Percentiles rank a stretch among this genome's conserved stretches.
These are phyloP conservation scores for Zarea fungicola DNA, from an alignment of 2,329 filamentous ascomycete genomes.

Conservation along the genomic window DNA sequence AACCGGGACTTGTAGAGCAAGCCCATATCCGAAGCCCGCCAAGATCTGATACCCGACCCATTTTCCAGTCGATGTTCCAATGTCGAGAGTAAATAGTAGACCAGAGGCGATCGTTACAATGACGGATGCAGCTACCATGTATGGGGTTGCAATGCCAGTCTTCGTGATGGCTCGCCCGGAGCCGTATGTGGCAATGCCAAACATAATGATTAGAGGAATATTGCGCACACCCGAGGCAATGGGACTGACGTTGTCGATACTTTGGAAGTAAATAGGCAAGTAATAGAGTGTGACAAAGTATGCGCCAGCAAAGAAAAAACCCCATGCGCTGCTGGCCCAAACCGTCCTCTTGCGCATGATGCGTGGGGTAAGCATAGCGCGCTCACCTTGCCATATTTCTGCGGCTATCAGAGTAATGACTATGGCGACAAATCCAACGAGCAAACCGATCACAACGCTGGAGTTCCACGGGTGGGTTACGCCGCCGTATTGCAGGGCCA, in stretches of 20 bases:
- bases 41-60: slow-evolving; percentile 43
- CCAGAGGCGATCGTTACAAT: slow-evolving; percentile 30
- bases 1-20: slow-evolving; percentile 34
- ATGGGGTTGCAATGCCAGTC: neutral
- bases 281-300: slow-evolving; percentile 36
- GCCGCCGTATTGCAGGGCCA: slow-evolving; percentile 42
- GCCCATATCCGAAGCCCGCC: slow-evolving; percentile 33
- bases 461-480: slow-evolving; percentile 32
- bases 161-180: neutral
- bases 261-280: slow-evolving; percentile 35
- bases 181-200: neutral
- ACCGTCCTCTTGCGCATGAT: slow-evolving; percentile 29
- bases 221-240: slow-evolving; percentile 32
- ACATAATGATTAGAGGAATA: neutral
- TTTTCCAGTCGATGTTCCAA: slow-evolving; percentile 23
- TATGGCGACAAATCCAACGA: slow-evolving; percentile 28
- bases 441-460: slow-evolving; percentile 30
- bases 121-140: slow-evolving; percentile 22
- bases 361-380: slow-evolving; percentile 31
- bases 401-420: slow-evolving; percentile 26
- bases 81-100: slow-evolving; percentile 28
- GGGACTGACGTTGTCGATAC: slow-evolving; percentile 28
- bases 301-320: slow-evolving; percentile 31
- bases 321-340: slow-evolving; percentile 24
- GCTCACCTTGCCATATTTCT: slow-evolving; percentile 33